Percentiles rank a stretch among this genome's conserved stretches.
phyloP scores from a whole-genome alignment of 1,139 yeast genomes.

The Candida sp. region DNA sequence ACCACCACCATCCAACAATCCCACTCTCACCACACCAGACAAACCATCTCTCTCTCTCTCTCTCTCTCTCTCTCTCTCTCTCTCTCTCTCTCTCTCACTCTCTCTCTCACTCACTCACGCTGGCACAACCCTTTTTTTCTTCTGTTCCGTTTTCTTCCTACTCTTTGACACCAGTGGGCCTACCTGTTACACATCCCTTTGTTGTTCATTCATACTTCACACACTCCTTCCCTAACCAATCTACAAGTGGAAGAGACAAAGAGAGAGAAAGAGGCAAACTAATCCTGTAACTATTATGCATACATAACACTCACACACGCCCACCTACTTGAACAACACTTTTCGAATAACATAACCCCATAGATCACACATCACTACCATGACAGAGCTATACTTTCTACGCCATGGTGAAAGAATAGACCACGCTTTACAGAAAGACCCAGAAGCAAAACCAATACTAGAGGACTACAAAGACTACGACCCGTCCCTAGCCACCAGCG shows the following conservation, averaged over 20 bases:
- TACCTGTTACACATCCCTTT: background rate
- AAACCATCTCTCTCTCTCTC: too few species aligned
- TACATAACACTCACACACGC: too few species aligned
- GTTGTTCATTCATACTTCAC: background rate
- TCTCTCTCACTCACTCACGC: background rate
- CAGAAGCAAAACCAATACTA: slow-evolving; percentile 29
- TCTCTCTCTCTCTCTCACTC: too few species aligned
- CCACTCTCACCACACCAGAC: too few species aligned
- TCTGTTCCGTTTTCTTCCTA: background rate
- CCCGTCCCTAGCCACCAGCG: slow-evolving; percentile 40
- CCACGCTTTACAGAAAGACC: slow-evolving; percentile 33
- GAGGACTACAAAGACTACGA: slow-evolving; percentile 40
- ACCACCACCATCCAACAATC: background rate
- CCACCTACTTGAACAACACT: too few species aligned
- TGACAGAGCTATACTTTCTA: slow-evolving; percentile 48
- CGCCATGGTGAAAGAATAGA: slow-evolving; percentile 53
- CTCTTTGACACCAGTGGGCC: background rate
- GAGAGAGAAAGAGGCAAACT: too few species aligned
- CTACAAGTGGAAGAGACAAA: too few species aligned
- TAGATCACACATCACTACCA: background rate
- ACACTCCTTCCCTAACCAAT: too few species aligned
- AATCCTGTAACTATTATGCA: too few species aligned
- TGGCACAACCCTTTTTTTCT: background rate
- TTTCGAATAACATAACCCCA: too few species aligned
- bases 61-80: too few species aligned